Evolutionary conservation across 2,329 filamentous ascomycete genomes (phyloP).

Genomic region (Penicillium frequentans): DNA sequence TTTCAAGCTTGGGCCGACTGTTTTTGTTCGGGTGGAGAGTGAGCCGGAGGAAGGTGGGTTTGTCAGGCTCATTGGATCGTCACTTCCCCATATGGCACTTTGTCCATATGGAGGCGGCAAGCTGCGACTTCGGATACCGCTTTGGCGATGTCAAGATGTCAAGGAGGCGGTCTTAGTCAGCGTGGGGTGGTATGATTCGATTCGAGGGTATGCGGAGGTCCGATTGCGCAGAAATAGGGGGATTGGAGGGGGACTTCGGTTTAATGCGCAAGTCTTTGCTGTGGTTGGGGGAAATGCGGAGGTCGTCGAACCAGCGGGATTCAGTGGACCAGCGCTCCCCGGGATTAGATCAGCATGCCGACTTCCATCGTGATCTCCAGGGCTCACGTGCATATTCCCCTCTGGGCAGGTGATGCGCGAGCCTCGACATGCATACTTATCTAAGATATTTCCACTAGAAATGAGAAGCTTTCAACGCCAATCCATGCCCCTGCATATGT

Average conservation of each 20-base stretch:
- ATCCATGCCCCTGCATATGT: too few species aligned
- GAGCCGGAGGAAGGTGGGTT: slow-evolving; percentile 44
- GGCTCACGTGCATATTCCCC: neutral
- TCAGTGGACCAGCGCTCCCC: neutral
- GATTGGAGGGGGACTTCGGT: neutral
- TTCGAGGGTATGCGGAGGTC: neutral
- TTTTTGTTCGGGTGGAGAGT: slow-evolving; percentile 38
- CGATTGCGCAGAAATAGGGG: neutral
- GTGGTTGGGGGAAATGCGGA: slow-evolving; percentile 3
- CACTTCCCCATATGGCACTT: slow-evolving; percentile 5
- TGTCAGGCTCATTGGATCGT: slow-evolving; percentile 41
- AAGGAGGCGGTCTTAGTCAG: slow-evolving; percentile 6
- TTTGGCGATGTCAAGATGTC: neutral
- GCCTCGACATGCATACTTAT: too few species aligned
- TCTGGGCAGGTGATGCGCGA: too few species aligned
- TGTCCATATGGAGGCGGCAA: neutral
- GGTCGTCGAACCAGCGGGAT: neutral
- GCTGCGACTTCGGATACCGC: neutral
- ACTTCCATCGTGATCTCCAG: neutral
- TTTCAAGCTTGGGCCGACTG: slow-evolving; percentile 40
- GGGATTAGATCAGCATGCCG: neutral
- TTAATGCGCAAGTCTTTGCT: neutral
- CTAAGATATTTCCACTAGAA: too few species aligned
- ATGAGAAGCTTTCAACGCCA: too few species aligned
- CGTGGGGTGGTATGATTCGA: neutral